Conservation (phyloP, 2,329 filamentous ascomycete genomes). For the Ceratocystis cacaofunesta region DNA sequence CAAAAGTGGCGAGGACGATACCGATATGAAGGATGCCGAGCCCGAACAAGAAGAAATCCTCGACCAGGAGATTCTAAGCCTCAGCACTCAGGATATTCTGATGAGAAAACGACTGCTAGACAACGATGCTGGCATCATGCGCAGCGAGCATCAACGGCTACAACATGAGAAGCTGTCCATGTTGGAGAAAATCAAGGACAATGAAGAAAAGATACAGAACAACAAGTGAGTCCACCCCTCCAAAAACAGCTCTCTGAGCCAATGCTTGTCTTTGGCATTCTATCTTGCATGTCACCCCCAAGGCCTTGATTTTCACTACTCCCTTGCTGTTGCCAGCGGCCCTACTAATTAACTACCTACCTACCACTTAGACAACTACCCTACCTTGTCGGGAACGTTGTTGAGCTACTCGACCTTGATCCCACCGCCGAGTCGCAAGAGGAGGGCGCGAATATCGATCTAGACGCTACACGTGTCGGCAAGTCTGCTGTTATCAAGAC, state of each 20-base stretch:
- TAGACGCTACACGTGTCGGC: constrained; percentile 89
- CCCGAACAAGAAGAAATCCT: constrained; percentile 70
- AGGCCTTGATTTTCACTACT: no score
- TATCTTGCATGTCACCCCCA: background rate
- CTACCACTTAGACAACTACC: constrained; percentile 64
- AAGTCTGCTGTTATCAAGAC: constrained; percentile 99
- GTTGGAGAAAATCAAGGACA: constrained; percentile 98
- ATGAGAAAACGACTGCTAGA: constrained; percentile 84
- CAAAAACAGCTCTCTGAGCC: background rate
- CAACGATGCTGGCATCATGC: constrained; percentile 98
- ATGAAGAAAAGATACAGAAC: constrained; percentile 96
- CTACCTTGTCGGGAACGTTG: constrained; percentile 95
- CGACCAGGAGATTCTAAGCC: constrained; percentile 82
- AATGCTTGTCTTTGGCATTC: background rate
- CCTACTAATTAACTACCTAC: background rate
- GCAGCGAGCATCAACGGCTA: constrained; percentile 86
- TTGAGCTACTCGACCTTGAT: constrained; percentile 91
- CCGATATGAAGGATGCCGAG: constrained; percentile 80
- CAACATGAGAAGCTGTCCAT: constrained; percentile 91
- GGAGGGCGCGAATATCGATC: constrained; percentile 95
- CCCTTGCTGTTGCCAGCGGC: no score
- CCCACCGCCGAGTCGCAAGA: constrained; percentile 91
- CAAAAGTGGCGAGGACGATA: constrained; percentile 52
- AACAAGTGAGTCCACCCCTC: constrained; percentile 54
- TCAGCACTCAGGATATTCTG: constrained; percentile 87